phyloP scores from a whole-genome alignment of 1,284 basidiomycete species.

The Spongispora temasekensis region DNA sequence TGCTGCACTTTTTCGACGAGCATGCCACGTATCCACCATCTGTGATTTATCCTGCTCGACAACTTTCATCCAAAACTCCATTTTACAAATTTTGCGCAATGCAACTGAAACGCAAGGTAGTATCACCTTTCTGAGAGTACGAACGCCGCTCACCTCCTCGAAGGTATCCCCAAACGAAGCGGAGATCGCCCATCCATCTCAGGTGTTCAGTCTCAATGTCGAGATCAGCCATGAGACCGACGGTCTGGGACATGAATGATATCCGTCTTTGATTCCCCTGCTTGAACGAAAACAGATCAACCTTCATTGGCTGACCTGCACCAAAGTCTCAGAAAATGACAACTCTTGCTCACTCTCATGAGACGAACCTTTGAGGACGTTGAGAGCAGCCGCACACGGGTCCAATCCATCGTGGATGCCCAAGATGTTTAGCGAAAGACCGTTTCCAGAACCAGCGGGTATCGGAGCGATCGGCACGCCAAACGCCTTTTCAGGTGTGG shows the following conservation, averaged over 20 bases:
- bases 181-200: slow-evolving; percentile 91
- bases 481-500: slow-evolving; percentile 71
- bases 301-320: slow-evolving; percentile 66
- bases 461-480: slow-evolving; percentile 81
- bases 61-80: slow-evolving; percentile 73
- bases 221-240: slow-evolving; percentile 92
- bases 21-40: slow-evolving; percentile 57
- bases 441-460: slow-evolving; percentile 88
- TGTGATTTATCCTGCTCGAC: slow-evolving; percentile 71
- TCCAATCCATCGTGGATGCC: slow-evolving; percentile 76
- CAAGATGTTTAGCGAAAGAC: slow-evolving; percentile 72
- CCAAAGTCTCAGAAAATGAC: not conserved
- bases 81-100: slow-evolving; percentile 65
- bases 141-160: slow-evolving; percentile 54
- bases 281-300: slow-evolving; percentile 82
- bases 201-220: slow-evolving; percentile 87
- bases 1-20: slow-evolving; percentile 33
- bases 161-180: slow-evolving; percentile 86
- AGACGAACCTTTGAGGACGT: slow-evolving; percentile 81
- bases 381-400: slow-evolving; percentile 74
- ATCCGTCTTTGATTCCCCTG: slow-evolving; percentile 71
- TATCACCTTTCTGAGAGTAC: not conserved
- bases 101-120: slow-evolving; percentile 47
- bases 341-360: not conserved
- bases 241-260: slow-evolving; percentile 86